A percentile compares a stretch with the other conserved stretches of the same genome.
Conservation (phyloP, 2,329 filamentous ascomycete species). For the Aphanocladium album region DNA sequence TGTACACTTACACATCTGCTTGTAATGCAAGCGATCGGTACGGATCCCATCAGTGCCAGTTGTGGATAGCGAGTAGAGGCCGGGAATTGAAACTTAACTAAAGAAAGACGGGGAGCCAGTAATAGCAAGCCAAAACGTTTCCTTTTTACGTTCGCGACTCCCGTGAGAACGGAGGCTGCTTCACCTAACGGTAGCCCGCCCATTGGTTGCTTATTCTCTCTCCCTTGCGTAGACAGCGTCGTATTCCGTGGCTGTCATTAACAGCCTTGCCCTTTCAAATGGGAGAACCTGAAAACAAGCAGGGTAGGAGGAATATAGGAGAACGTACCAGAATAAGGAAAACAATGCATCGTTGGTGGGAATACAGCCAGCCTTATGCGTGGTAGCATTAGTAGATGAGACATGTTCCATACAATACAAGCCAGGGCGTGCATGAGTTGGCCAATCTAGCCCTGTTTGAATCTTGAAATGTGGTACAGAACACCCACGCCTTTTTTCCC, state of each 20-base stretch:
- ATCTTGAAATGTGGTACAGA: background rate
- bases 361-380: conserved; percentile 1
- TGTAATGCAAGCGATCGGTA: background rate
- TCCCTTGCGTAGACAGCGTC: background rate
- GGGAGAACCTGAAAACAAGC: background rate
- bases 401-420: background rate
- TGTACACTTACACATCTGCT: background rate
- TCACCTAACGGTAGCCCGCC: background rate
- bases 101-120: background rate
- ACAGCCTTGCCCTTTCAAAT: background rate
- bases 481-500: background rate
- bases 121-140: background rate
- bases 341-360: background rate
- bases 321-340: background rate
- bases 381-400: background rate
- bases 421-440: background rate
- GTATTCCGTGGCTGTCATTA: background rate
- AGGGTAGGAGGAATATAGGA: background rate
- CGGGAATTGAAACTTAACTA: background rate
- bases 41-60: too few relatives aligned
- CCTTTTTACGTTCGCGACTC: background rate
- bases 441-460: background rate
- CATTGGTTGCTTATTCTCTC: background rate
- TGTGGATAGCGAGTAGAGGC: background rate
- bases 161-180: background rate